phyloP scores from a whole-genome alignment of 352 stramenopile species.

The Thalassiosira pacifica region DNA sequence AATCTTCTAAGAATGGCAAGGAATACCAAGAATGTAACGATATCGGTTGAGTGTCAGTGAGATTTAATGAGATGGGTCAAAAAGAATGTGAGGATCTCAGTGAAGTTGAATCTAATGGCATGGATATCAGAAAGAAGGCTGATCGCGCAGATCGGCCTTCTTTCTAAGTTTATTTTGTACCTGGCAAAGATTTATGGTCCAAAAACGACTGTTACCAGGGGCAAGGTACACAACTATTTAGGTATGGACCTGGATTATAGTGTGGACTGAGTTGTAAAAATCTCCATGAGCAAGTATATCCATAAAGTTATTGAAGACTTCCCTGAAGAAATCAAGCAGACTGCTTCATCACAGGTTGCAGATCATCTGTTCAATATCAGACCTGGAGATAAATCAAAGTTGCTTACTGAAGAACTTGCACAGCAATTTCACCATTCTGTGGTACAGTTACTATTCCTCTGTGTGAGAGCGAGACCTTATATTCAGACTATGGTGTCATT shows the following conservation, averaged over 20 bases:
- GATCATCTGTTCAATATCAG: constrained; percentile 15
- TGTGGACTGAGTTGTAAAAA: constrained; percentile 7
- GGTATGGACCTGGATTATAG: constrained; percentile 38
- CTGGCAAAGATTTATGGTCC: constrained; percentile 7
- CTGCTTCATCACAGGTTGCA: not conserved
- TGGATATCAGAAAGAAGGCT: no score
- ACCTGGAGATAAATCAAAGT: not conserved
- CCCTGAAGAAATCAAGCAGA: not conserved
- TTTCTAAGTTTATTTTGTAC: constrained; percentile 10
- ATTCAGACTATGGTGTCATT: constrained; percentile 22
- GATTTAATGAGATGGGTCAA: no score
- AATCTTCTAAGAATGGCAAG: not conserved
- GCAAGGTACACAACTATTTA: constrained; percentile 34
- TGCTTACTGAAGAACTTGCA: not conserved
- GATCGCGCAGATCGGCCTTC: no score
- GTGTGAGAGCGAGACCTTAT: not conserved
- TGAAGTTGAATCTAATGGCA: no score
- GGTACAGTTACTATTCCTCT: no score
- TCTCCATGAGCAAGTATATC: constrained; percentile 31
- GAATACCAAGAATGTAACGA: no score
- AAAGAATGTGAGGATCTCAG: no score
- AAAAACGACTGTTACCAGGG: not conserved
- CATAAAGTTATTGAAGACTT: constrained; percentile 25
- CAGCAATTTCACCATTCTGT: constrained; percentile 20
- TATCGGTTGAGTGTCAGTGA: no score